Conservation (phyloP, 2,329 filamentous ascomycete species). For the Cladosporium sp. region DNA sequence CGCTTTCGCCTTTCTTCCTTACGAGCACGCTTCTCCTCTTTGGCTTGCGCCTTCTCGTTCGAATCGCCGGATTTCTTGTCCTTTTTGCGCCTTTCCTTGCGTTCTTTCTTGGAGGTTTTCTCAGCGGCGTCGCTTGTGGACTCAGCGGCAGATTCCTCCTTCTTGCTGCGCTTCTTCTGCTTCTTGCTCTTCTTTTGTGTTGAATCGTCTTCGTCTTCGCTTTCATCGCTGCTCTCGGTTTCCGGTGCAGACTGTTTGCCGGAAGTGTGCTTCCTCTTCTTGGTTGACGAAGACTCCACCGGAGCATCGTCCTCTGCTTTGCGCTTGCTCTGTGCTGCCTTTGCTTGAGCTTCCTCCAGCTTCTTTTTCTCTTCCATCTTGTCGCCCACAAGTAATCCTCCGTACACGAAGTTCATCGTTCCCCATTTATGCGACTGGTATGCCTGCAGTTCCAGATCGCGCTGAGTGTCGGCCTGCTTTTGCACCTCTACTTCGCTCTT, state of each 20-base stretch:
- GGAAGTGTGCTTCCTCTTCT: slow-evolving; percentile 18
- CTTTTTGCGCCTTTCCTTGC: slow-evolving; percentile 19
- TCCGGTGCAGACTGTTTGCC: slow-evolving; percentile 20
- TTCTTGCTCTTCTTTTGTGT: slow-evolving; percentile 28
- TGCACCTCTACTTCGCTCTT: slow-evolving; percentile 70
- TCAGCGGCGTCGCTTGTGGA: slow-evolving; percentile 30
- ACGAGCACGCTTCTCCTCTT: slow-evolving; percentile 42
- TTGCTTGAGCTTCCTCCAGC: slow-evolving; percentile 1
- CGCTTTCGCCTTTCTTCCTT: slow-evolving; percentile 42
- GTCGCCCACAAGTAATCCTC: slow-evolving; percentile 66
- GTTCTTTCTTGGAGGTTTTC: slow-evolving; percentile 35
- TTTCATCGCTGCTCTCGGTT: slow-evolving; percentile 14
- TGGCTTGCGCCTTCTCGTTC: slow-evolving; percentile 33
- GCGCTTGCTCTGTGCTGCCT: slow-evolving; percentile 2
- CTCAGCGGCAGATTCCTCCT: not conserved
- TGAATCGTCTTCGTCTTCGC: slow-evolving; percentile 18
- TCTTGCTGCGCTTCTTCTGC: slow-evolving; percentile 16
- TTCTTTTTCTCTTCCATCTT: slow-evolving; percentile 40
- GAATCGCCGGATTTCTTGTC: slow-evolving; percentile 21
- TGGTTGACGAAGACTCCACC: slow-evolving; percentile 10
- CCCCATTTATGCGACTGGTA: slow-evolving; percentile 75
- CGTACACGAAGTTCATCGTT: slow-evolving; percentile 77
- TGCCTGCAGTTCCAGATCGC: slow-evolving; percentile 47
- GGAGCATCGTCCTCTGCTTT: slow-evolving; percentile 16
- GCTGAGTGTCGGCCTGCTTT: slow-evolving; percentile 54